Evolutionary conservation across 129 eudicot genomes (phyloP).

Genomic region (Pseudognaphalium luteoalbum): DNA sequence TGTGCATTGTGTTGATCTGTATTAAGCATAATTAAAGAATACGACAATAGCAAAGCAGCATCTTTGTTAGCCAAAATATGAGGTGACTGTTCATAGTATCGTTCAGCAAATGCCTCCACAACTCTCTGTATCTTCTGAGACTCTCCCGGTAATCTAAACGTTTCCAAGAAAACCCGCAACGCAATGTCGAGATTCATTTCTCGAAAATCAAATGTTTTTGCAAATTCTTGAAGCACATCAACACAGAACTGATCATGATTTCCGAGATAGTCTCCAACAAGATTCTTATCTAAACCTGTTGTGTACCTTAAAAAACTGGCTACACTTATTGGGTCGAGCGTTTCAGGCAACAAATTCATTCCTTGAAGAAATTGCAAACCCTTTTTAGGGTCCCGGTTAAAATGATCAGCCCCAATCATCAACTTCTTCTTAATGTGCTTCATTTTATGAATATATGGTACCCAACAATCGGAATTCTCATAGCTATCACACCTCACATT

Average conservation of each 20-base stretch:
- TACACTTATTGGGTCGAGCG: slow-evolving; percentile 59
- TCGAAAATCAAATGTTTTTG: slow-evolving; percentile 69
- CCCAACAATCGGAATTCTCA: slow-evolving; percentile 61
- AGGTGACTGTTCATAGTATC: slow-evolving; percentile 70
- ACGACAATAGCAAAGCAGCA: slow-evolving; percentile 66
- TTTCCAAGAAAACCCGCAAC: slow-evolving; percentile 70
- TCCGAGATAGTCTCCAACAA: slow-evolving; percentile 80
- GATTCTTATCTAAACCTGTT: slow-evolving; percentile 69
- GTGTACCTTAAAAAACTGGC: slow-evolving; percentile 72
- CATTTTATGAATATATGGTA: slow-evolving; percentile 61
- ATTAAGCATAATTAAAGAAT: slow-evolving; percentile 83
- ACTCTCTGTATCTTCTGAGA: slow-evolving; percentile 87
- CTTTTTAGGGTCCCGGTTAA: slow-evolving; percentile 78
- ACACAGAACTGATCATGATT: slow-evolving; percentile 70
- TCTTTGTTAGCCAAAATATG: slow-evolving; percentile 62
- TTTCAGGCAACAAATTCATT: slow-evolving; percentile 53
- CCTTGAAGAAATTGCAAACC: slow-evolving; percentile 81
- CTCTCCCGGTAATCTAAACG: slow-evolving; percentile 88
- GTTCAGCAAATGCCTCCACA: slow-evolving; percentile 81
- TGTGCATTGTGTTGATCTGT: slow-evolving; percentile 82
- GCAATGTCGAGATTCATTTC: slow-evolving; percentile 78
- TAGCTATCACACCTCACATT: slow-evolving; percentile 52
- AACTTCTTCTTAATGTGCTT: slow-evolving; percentile 62
- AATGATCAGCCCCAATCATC: slow-evolving; percentile 74
- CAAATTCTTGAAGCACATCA: slow-evolving; percentile 81